phyloP scores from a whole-genome alignment of 2,329 filamentous ascomycete species.

The Talaromyces sp. region DNA sequence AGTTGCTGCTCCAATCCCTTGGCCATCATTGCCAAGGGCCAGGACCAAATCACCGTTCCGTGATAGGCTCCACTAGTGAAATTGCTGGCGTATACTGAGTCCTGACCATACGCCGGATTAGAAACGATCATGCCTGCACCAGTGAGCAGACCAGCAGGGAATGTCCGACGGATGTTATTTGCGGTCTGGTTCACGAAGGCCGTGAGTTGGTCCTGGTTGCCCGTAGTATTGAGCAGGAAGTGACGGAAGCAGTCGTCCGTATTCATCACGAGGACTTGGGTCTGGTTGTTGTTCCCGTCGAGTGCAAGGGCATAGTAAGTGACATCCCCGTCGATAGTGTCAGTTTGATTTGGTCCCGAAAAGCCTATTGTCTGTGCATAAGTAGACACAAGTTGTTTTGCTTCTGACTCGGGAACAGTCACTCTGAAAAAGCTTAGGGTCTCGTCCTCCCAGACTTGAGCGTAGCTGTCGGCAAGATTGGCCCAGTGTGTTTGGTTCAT shows the following conservation, averaged over 20 bases:
- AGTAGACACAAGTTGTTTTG: conserved; percentile 43
- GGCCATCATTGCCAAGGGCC: conserved; percentile 62
- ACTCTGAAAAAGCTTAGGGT: conserved; percentile 56
- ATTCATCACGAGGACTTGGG: conserved; percentile 55
- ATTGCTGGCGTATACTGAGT: conserved; percentile 45
- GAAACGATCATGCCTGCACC: conserved; percentile 55
- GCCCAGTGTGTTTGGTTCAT: conserved; percentile 45
- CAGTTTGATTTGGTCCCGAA: conserved; percentile 41
- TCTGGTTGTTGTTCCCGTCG: conserved; percentile 47
- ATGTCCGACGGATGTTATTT: conserved; percentile 53
- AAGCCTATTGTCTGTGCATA: conserved; percentile 47
- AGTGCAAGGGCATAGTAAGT: conserved; percentile 55
- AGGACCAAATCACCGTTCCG: conserved; percentile 61
- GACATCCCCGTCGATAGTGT: conserved; percentile 42
- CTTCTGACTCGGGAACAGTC: conserved; percentile 41
- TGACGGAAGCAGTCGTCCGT: conserved; percentile 61
- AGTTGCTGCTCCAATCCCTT: conserved; percentile 56
- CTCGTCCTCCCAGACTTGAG: conserved; percentile 58
- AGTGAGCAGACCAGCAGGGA: conserved; percentile 55
- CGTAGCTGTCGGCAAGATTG: conserved; percentile 44
- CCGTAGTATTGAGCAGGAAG: conserved; percentile 56
- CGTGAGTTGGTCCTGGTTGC: conserved; percentile 51
- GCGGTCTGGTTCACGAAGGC: conserved; percentile 54
- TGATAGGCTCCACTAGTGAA: conserved; percentile 58
- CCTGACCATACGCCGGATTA: conserved; percentile 54